Conservation (phyloP, 257 asterid genomes). For the Linderniella brevidens region DNA sequence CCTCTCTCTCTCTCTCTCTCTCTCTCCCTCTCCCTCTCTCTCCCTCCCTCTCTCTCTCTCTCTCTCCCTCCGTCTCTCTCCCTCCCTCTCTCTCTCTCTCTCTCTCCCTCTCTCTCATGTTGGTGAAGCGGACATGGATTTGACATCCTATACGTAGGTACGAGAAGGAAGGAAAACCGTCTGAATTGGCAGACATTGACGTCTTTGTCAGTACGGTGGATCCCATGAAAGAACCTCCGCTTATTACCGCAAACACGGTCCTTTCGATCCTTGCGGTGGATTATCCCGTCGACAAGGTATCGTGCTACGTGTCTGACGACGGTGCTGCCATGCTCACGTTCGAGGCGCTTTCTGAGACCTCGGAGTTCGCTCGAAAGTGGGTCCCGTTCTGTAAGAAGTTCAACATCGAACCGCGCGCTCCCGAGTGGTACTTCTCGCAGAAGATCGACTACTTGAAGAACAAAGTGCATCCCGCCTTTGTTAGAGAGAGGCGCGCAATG, state of each 20-base stretch:
- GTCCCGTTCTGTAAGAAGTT: constrained; percentile 61
- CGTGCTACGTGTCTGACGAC: constrained; percentile 64
- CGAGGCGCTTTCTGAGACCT: constrained; percentile 57
- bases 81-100: not conserved
- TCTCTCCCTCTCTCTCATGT: not conserved
- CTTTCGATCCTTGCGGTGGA: constrained; percentile 60
- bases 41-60: not conserved
- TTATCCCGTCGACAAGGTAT: constrained; percentile 48
- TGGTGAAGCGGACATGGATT: too few relatives aligned
- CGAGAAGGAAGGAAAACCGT: constrained; percentile 52
- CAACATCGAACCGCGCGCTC: constrained; percentile 61
- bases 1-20: not conserved
- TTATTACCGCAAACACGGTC: constrained; percentile 64
- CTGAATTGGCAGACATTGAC: constrained; percentile 38
- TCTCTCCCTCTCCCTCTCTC: not conserved
- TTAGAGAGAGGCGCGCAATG: constrained; percentile 52
- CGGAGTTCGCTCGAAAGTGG: constrained; percentile 59
- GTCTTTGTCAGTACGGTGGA: constrained; percentile 62
- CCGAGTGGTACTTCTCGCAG: constrained; percentile 60
- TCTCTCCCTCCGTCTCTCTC: not conserved
- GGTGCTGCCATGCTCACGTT: constrained; percentile 76
- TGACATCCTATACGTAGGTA: constrained; percentile 21
- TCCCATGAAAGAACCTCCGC: constrained; percentile 68
- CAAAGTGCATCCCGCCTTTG: constrained; percentile 60
- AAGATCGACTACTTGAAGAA: constrained; percentile 55